Evolutionary conservation across 768 basidiomycete genomes (phyloP), one percentile per base, ranked within the genome.

Genomic region (Termitomyces sp.): DNA sequence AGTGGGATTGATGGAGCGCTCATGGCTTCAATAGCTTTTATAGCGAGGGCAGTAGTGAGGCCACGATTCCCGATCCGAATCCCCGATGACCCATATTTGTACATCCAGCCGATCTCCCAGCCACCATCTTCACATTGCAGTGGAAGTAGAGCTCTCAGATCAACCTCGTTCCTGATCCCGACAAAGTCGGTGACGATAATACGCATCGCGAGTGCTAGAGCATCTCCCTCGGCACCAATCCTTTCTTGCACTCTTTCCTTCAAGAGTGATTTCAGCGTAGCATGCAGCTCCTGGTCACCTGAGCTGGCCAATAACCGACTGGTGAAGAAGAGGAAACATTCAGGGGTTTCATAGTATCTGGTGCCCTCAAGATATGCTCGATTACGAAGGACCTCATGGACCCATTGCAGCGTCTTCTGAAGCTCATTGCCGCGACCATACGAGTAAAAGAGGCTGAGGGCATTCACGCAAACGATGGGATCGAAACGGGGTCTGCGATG

Each of bases 201-300:
- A 0, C 83, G 81, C 80, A 83, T 82, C 0, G 82, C 78, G 1
- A 85, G 76, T 6, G 81, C 80, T n/a, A 83, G 67, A 2, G 83
- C 73, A 61, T 82, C 82, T 23, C 79, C 81, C 6, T 72, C 67
- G 1, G 69, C 72, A 8, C 82, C 82, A 21, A 80, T 73, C 5
- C 79, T 76, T 65, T 85, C 83, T 52, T 72, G 71, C 10, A 82
- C 61, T 8, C 82, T 75, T 57, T 75, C 77, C 23, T 69, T 71
- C 57, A 82, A 67, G 21, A 82, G 65, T 0, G 76, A 71, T 31
- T 68, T 70, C 58, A 82, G 59, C 14, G 69, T 63, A 17, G 63
- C 62, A 38, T 76, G 75, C 19, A 81, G 66, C 1, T 71, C 71
- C 4, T 65, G 50, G 62, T 78, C 72, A 37, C 57, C 61, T 11